Evolutionary conservation across 164 flowering plant genomes (phyloP).

Genomic region (Vitis cinerea): DNA sequence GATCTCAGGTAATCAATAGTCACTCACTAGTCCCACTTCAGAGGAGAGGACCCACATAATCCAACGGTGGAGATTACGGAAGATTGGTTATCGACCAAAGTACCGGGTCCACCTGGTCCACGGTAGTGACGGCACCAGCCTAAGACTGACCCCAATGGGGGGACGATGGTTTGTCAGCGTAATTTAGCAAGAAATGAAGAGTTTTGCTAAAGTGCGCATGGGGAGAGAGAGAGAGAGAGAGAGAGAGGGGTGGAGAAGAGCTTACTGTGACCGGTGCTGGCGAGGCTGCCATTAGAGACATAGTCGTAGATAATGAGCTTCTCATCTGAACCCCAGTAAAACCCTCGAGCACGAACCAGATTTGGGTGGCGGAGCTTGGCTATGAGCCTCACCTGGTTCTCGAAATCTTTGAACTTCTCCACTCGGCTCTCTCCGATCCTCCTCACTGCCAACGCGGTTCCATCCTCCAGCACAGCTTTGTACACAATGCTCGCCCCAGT

Average conservation of each 20-base stretch:
- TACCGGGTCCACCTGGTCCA: too few species aligned
- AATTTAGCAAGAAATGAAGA: slow-evolving; percentile 3
- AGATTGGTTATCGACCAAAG: neutral
- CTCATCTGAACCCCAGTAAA: slow-evolving; percentile 67
- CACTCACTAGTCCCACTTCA: too few species aligned
- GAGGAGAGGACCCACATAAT: too few species aligned
- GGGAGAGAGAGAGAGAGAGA: slow-evolving; percentile 1
- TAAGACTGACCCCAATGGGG: neutral
- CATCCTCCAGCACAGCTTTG: slow-evolving; percentile 70
- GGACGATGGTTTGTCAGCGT: neutral
- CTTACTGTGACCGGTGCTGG: slow-evolving; percentile 44
- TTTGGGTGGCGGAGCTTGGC: slow-evolving; percentile 56
- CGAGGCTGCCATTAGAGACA: slow-evolving; percentile 58
- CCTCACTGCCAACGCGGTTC: slow-evolving; percentile 70
- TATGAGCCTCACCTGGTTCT: slow-evolving; percentile 41
- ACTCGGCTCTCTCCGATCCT: slow-evolving; percentile 59
- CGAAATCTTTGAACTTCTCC: slow-evolving; percentile 50
- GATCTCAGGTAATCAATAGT: too few species aligned
- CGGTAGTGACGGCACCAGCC: too few species aligned
- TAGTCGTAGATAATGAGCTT: slow-evolving; percentile 66
- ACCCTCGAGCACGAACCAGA: slow-evolving; percentile 55
- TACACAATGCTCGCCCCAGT: slow-evolving; percentile 54
- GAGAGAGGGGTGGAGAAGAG: slow-evolving; percentile 1
- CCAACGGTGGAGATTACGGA: too few species aligned
- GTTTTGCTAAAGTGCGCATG: neutral